Evolutionary conservation across 2,329 filamentous ascomycete genomes (phyloP), one percentile per base, ranked within the genome.

Genomic region (Colletotrichum sp.): DNA sequence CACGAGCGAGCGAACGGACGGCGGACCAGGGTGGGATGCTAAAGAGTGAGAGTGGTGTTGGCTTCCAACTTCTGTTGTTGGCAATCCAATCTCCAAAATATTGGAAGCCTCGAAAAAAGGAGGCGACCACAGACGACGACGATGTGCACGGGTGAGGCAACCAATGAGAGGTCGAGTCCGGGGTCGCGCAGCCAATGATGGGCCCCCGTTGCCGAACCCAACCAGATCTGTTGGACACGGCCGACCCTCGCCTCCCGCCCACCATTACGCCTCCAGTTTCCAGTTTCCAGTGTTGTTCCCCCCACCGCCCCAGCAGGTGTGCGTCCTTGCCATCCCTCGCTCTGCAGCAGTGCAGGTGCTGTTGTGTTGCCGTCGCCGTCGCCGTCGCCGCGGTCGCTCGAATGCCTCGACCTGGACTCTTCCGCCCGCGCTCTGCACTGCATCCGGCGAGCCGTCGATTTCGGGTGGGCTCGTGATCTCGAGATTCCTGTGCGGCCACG

Each of bases 71-170:
- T 34, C 18, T 63, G 28, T 55, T 67, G 75, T 64, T 71, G 72
- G 72, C 66, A 75, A 26, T 44, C 59, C 18, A 62, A 44, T 64
- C n/a, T 64, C 44, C 71, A 52, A 18, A 71, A 48, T 18, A 52
- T 66, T 71, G 63, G 71, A 75, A 75, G 75, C 71, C 75, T 76
- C 62, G 44, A 68, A 36, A 65, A 76, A 73, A 76, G 74, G 74
- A 76, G 71, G 74, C 74, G 74, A 76, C 74, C 39, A 76, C 64
- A 75, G 70, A 26, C 57, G 70, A 68, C 63, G 70, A 69, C 55
- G 57, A 44, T 68, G 75, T 67, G 71, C 64, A 62, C 62, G 60
- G 72, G 72, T 76, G 72, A 75, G 75, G 75, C 75, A 75, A 75
- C 75, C 72, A 76, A 76, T 76, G 24, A 36, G 10, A 39, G 5